These are phyloP conservation scores for Abortiporus biennis DNA, from an alignment of 1,284 basidiomycete species.

Conservation along the genomic window DNA sequence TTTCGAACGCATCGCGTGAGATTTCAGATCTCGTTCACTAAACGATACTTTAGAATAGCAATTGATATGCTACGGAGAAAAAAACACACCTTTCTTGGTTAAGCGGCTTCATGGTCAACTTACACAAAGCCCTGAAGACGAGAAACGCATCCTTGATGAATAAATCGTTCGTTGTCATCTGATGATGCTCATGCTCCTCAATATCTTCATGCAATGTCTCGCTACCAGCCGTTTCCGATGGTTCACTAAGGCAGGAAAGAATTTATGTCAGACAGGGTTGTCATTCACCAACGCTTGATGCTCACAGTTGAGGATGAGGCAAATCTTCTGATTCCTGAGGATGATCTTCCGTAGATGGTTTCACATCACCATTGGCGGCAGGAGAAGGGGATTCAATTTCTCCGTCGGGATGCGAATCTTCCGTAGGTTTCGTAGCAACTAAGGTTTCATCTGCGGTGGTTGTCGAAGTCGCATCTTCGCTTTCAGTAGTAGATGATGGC, in stretches of 20 bases:
- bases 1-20: constrained; percentile 95
- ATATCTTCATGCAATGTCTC: constrained; percentile 18
- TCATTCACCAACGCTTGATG: not conserved
- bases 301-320: not conserved
- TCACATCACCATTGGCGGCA: no score
- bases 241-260: constrained; percentile 11
- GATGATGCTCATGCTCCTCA: constrained; percentile 11
- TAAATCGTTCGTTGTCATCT: constrained; percentile 66
- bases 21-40: constrained; percentile 89
- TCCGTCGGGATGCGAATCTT: no score
- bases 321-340: no score
- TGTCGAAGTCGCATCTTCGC: constrained; percentile 3
- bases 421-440: no score
- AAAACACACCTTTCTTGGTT: constrained; percentile 78
- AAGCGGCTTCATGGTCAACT: constrained; percentile 96
- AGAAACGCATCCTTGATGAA: constrained; percentile 96
- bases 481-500: constrained; percentile 7
- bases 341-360: no score
- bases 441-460: not conserved
- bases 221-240: constrained; percentile 18
- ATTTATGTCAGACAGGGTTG: not conserved
- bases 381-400: no score
- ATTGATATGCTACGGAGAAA: constrained; percentile 1
- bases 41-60: not conserved
- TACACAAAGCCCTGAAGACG: constrained; percentile 93